phyloP scores from a whole-genome alignment of 805 yeast genomes.

The Kodamaea kakaduensis region DNA sequence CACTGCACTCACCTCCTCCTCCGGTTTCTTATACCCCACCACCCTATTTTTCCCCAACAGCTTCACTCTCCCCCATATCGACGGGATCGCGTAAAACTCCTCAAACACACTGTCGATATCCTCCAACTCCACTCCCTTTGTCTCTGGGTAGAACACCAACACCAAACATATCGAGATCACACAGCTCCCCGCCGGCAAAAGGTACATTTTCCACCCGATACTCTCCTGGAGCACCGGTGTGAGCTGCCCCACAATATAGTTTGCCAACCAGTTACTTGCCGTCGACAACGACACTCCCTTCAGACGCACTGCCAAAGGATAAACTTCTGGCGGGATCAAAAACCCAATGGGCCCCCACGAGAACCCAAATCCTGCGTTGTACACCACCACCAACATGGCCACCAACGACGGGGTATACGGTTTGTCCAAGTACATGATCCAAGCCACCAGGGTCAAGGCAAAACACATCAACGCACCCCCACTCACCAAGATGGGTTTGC shows the following conservation, averaged over 20 bases:
- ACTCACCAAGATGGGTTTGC: constrained; percentile 40
- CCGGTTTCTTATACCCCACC: background rate
- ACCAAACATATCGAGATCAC: constrained; percentile 33
- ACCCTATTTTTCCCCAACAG: constrained; percentile 4
- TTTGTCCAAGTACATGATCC: constrained; percentile 30
- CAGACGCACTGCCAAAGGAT: constrained; percentile 39
- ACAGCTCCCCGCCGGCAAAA: constrained; percentile 39
- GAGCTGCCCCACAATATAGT: constrained; percentile 43
- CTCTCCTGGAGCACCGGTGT: constrained; percentile 39
- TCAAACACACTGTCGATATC: constrained; percentile 38
- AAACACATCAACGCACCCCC: constrained; percentile 39
- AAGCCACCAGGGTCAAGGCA: constrained; percentile 31
- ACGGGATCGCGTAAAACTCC: constrained; percentile 24
- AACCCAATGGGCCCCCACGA: constrained; percentile 47
- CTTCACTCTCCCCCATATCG: constrained; percentile 13
- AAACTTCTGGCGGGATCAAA: constrained; percentile 42
- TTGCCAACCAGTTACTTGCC: constrained; percentile 44
- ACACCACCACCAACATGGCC: constrained; percentile 38
- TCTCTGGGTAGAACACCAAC: constrained; percentile 37
- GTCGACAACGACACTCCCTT: constrained; percentile 44
- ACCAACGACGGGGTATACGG: constrained; percentile 35
- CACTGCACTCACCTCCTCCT: background rate
- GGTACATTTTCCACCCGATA: constrained; percentile 40
- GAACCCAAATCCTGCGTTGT: constrained; percentile 43
- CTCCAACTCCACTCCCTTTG: constrained; percentile 43